Evolutionary conservation across 768 basidiomycete species (phyloP), one percentile per base, ranked within the genome.

Genomic region (Termitomyces heimii): DNA sequence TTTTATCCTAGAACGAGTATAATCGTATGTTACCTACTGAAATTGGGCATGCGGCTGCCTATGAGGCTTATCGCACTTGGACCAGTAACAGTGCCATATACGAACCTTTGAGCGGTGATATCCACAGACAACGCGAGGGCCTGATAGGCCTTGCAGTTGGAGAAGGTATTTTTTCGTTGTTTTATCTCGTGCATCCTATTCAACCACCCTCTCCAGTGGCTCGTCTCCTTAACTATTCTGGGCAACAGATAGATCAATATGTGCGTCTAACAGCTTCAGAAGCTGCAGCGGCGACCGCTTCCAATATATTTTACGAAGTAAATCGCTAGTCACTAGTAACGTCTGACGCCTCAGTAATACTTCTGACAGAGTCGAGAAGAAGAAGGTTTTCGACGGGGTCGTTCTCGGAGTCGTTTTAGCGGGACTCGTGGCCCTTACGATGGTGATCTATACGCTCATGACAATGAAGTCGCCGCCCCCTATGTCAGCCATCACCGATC

Each of bases 11-110:
- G 84, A 77, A 79, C 39, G 81, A 82, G 56, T 67, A 85, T 18
- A 70, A 68, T 52, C 67, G 71, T 43, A 73, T 89, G 70, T 68
- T 74, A 6, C 84, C 88, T 0, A 63, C 70, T 18, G 86, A 89
- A 56, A 77, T 92, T 18, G 89, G 89, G 0, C 81, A 85, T 62
- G 89, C 89, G 4, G 88, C 88, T 10, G 88, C 86, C 3, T 90
- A 88, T 65, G 88, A 90, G 68, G 87, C 88, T 0, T 84, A 85
- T 67, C 78, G 87, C 16, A 78, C 79, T 28, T 86, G 85, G 82
- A 81, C 82, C 51, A 77, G 82, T 62, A 81, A 84, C 61, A 78
- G 68, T 40, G 73, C 70, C 6, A 74, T 85, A 44, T 82, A 84
- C 56, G 79, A 82, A 49, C 81, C 82, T 16, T 62, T 87, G 5